Conservation (phyloP, 169 alveolate species). For the Plasmodium gaboni region DNA sequence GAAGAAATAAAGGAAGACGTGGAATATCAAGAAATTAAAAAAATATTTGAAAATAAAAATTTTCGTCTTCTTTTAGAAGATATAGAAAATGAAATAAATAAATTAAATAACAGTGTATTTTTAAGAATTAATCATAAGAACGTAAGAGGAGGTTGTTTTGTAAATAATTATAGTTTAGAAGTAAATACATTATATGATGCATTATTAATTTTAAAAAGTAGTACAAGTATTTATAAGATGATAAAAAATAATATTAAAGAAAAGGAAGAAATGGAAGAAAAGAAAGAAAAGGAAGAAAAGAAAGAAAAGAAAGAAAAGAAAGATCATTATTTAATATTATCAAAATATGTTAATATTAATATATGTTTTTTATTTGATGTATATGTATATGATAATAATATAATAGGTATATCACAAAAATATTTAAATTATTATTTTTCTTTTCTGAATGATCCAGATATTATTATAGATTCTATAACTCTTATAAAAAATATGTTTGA, state of each 20-base stretch:
- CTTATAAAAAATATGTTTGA: slow-evolving; percentile 30
- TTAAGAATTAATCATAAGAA: slow-evolving; percentile 42
- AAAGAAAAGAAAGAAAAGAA: slow-evolving; percentile 9
- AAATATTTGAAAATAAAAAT: slow-evolving; percentile 17
- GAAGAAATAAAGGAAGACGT: neutral
- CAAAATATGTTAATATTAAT: slow-evolving; percentile 66
- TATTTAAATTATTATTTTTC: slow-evolving; percentile 42
- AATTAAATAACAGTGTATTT: slow-evolving; percentile 48
- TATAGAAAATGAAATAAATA: slow-evolving; percentile 19
- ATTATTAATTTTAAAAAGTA: slow-evolving; percentile 39
- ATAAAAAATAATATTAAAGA: slow-evolving; percentile 16
- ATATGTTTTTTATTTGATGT: slow-evolving; percentile 59
- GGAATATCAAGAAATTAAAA: neutral
- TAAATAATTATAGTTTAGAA: slow-evolving; percentile 37
- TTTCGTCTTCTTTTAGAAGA: slow-evolving; percentile 37
- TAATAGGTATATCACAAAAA: slow-evolving; percentile 58
- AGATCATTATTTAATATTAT: slow-evolving; percentile 15
- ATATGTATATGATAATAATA: slow-evolving; percentile 22
- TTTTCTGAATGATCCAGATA: slow-evolving; percentile 19
- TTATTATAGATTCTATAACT: slow-evolving; percentile 16
- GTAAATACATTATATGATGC: slow-evolving; percentile 65
- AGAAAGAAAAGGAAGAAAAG: neutral
- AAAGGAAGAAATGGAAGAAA: neutral
- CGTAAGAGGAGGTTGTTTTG: slow-evolving; percentile 35
- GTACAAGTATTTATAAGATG: slow-evolving; percentile 45